Base-by-base conservation (phyloP, 371 early-diverging fungal species). In the Mucor irregularis region DNA sequence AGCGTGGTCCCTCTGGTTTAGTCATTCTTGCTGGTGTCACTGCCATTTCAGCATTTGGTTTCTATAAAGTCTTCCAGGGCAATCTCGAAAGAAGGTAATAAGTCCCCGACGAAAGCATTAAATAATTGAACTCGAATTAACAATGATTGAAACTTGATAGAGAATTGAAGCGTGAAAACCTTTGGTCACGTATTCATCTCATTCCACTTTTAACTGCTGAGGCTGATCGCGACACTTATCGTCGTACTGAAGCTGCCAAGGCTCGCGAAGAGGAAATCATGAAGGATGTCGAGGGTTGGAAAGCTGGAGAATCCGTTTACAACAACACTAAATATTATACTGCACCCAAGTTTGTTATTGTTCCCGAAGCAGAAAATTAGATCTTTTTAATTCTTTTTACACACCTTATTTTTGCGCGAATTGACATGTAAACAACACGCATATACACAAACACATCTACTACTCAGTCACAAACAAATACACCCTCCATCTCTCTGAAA, bases 131-230 rank as follows among this genome's bases (percentile, higher is more conserved):
- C 14, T 13, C 9, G 5, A 14, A 19, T 33, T 1, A 50, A 5
- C 13, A 56, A 21, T 4, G 22, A 39, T 25, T 52, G n/a, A 28
- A 2, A 29, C 14, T 9, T 28, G 10, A 14, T 68, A 94, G 96
- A 53, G 97, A 98, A 68, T 80, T 95, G 24, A 84, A 88, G 53
- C 88, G 97, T 60, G 97, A 97, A 74, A 93, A 94, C 65, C 82
- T 88, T 28, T 98, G 97, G 97, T 73, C 90, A 43, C 89, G 98
- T 39, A 92, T 98, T 63, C 82, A 92, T 79, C 71, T 94, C 34
- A 68, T 90, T 29, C 98, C 98, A 5, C 64, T 96, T 61, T 82
- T 97, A 49, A 90, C 92, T 58, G 97, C 98, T 46, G 98, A 98
- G 80, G 69, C 88, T 3, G 98, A 98, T 72, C 88, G 98, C 35